Evolutionary conservation across 768 basidiomycete genomes (phyloP).

Genomic region (Lactarius psammicola): DNA sequence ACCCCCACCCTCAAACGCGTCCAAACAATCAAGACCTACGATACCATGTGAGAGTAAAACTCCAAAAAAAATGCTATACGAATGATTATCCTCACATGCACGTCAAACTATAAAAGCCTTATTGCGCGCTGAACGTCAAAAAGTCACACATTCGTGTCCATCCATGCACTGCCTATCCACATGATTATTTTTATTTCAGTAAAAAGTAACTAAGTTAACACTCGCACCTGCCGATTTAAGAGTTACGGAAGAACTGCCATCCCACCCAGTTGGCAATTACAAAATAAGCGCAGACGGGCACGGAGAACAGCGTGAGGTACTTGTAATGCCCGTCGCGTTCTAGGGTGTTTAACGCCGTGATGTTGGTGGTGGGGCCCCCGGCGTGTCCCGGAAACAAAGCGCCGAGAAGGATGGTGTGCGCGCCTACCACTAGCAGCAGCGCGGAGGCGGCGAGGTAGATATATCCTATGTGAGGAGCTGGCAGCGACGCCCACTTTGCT

Average conservation of each 20-base stretch:
- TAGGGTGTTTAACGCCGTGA: slow-evolving; percentile 56
- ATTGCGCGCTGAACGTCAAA: slow-evolving; percentile 18
- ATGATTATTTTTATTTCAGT: no score
- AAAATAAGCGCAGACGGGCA: slow-evolving; percentile 83
- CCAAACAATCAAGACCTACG: background rate
- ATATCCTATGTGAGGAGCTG: slow-evolving; percentile 13
- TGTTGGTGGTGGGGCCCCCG: background rate
- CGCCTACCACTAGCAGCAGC: slow-evolving; percentile 19
- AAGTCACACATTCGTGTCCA: background rate
- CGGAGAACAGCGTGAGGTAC: slow-evolving; percentile 73
- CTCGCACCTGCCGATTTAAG: no score
- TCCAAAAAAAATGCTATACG: slow-evolving; percentile 7
- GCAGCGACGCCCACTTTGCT: slow-evolving; percentile 4
- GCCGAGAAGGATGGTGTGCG: slow-evolving; percentile 23
- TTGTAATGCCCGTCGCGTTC: slow-evolving; percentile 85
- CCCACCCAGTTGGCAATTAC: slow-evolving; percentile 99
- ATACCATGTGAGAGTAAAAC: background rate
- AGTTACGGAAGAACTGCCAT: slow-evolving; percentile 96
- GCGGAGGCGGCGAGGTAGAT: slow-evolving; percentile 21
- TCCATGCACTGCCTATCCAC: background rate
- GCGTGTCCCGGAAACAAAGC: slow-evolving; percentile 18
- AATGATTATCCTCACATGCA: slow-evolving; percentile 1
- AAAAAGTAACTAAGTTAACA: no score
- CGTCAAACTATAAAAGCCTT: no score
- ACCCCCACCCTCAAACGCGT: background rate